Evolutionary conservation across 106 monocot species (phyloP).

Genomic region (Acanthochlamys bracteata): DNA sequence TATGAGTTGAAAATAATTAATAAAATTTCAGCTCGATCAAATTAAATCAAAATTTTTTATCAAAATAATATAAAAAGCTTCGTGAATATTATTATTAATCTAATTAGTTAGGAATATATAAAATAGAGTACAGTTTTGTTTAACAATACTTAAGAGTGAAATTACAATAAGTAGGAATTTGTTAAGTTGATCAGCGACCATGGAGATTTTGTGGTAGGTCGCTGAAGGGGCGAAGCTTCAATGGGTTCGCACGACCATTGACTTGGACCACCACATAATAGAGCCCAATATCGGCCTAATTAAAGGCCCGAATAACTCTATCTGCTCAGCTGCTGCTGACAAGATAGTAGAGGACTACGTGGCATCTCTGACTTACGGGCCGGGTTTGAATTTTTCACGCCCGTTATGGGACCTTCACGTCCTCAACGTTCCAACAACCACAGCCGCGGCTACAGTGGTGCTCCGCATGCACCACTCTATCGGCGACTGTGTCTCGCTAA

Average conservation of each 20-base stretch:
- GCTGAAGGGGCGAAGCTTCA: not conserved
- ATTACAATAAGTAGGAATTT: no score
- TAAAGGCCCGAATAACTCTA: not conserved
- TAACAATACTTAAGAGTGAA: no score
- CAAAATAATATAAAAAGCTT: no score
- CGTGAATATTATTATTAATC: no score
- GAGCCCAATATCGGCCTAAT: conserved; percentile 11
- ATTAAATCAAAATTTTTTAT: no score
- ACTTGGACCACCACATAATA: conserved; percentile 22
- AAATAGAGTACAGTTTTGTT: no score
- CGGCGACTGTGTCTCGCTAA: conserved; percentile 73
- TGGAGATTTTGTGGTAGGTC: no score
- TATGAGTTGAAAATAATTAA: no score
- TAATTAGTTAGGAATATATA: no score
- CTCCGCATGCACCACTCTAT: conserved; percentile 77
- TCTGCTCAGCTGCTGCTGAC: conserved; percentile 8
- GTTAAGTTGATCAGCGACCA: no score
- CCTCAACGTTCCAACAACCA: conserved; percentile 54
- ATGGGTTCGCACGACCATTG: conserved; percentile 28
- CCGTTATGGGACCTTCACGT: conserved; percentile 86
- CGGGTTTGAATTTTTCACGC: conserved; percentile 27
- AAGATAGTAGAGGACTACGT: conserved; percentile 40
- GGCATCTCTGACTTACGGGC: conserved; percentile 26
- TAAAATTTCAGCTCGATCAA: no score
- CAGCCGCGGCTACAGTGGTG: conserved; percentile 37